Evolutionary conservation across 2,329 filamentous ascomycete genomes (phyloP).

Genomic region (Cercospora beticola): DNA sequence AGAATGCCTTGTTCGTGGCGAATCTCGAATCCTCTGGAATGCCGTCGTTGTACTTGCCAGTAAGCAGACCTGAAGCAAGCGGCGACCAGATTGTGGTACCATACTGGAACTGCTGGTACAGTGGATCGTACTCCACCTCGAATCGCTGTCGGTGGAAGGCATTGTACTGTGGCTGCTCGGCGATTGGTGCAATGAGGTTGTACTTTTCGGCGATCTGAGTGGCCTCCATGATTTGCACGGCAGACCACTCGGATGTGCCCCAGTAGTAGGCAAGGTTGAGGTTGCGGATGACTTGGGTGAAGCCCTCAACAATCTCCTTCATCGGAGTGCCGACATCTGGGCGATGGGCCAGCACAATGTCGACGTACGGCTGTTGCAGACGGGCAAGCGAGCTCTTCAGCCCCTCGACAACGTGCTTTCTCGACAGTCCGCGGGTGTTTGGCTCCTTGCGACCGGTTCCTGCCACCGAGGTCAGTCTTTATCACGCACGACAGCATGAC

Average conservation of each 20-base stretch:
- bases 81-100: constrained; percentile 60
- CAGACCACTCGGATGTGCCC: constrained; percentile 63
- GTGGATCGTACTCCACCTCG: constrained; percentile 60
- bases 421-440: constrained; percentile 52
- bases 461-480: neutral
- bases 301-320: constrained; percentile 60
- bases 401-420: constrained; percentile 58
- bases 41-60: constrained; percentile 65
- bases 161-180: constrained; percentile 60
- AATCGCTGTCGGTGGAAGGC: constrained; percentile 61
- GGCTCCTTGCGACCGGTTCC: constrained; percentile 55
- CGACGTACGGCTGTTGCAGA: constrained; percentile 65
- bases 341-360: constrained; percentile 63
- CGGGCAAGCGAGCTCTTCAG: constrained; percentile 59
- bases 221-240: constrained; percentile 60
- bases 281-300: constrained; percentile 53
- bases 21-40: constrained; percentile 62
- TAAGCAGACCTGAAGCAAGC: constrained; percentile 57
- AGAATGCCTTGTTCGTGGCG: constrained; percentile 58
- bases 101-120: constrained; percentile 58
- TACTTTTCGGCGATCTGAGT: constrained; percentile 55
- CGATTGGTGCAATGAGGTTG: constrained; percentile 59
- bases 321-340: constrained; percentile 50
- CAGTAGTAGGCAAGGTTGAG: constrained; percentile 64
- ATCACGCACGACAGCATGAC: neutral